Conservation (phyloP, 768 basidiomycete genomes). For the Russula foetens region DNA sequence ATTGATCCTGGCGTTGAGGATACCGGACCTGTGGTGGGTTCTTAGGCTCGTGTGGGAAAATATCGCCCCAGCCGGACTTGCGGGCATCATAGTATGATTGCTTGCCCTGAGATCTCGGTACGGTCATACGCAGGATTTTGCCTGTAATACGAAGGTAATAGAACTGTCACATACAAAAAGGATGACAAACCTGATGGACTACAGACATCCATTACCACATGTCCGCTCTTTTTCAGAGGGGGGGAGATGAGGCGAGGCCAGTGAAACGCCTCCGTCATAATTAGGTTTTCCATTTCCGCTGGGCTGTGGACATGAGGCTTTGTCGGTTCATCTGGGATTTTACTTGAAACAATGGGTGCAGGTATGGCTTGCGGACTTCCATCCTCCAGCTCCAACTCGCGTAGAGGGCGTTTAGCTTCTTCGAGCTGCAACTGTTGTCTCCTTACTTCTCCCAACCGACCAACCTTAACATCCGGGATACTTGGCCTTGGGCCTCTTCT, state of each 20-base stretch:
- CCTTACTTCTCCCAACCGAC: conserved; percentile 49
- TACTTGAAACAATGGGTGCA: background rate
- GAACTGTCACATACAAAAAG: background rate
- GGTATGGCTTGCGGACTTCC: background rate
- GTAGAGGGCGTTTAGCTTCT: conserved; percentile 10
- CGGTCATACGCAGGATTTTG: conserved; percentile 84
- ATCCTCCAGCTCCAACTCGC: conserved; percentile 23
- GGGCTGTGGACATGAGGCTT: conserved; percentile 13
- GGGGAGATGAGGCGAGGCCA: conserved; percentile 92
- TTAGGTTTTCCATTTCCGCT: conserved; percentile 39
- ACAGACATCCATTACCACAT: conserved; percentile 88
- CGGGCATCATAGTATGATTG: conserved; percentile 92
- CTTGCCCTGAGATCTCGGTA: conserved; percentile 93
- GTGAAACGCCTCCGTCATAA: conserved; percentile 68
- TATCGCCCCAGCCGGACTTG: conserved; percentile 89
- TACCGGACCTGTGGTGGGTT: conserved; percentile 60
- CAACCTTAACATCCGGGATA: conserved; percentile 30
- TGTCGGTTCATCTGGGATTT: background rate
- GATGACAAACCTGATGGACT: conserved; percentile 57
- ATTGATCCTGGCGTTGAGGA: conserved; percentile 31
- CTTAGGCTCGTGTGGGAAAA: conserved; percentile 87
- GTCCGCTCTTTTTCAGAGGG: conserved; percentile 87
- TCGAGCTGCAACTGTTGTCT: conserved; percentile 35
- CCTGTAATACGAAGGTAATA: conserved; percentile 38
- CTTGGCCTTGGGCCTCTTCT: conserved; percentile 67